Evolutionary conservation across 768 basidiomycete species (phyloP).

Genomic region (Mycena filopes): DNA sequence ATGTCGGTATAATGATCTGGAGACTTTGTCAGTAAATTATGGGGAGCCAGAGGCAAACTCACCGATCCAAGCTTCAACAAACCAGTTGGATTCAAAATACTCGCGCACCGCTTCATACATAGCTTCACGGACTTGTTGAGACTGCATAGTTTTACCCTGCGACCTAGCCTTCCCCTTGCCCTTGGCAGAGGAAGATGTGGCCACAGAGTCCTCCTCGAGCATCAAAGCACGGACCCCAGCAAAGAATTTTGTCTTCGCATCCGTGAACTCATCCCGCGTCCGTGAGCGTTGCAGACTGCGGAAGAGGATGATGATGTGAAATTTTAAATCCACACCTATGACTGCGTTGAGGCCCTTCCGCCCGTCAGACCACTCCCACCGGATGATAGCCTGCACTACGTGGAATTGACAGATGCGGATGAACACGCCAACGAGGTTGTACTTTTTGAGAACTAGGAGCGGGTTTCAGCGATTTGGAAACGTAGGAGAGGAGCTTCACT

Average conservation of each 20-base stretch:
- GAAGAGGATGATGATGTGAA: not conserved
- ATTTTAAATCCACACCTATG: not conserved
- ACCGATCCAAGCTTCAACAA: slow-evolving; percentile 7
- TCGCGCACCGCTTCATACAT: not conserved
- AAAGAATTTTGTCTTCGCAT: too few relatives aligned
- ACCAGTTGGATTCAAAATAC: slow-evolving; percentile 8
- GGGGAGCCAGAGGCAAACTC: too few relatives aligned
- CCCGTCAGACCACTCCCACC: not conserved
- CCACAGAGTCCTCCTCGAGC: too few relatives aligned
- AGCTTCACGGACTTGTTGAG: too few relatives aligned
- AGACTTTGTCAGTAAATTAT: not conserved
- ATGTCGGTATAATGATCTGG: slow-evolving; percentile 12
- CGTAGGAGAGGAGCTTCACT: too few relatives aligned
- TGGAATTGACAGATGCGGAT: slow-evolving; percentile 13
- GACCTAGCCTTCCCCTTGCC: too few relatives aligned
- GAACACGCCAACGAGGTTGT: not conserved
- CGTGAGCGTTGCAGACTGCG: not conserved
- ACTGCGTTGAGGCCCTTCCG: not conserved
- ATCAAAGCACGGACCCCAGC: too few relatives aligned
- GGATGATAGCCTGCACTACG: not conserved
- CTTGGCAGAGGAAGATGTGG: too few relatives aligned
- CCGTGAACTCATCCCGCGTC: not conserved
- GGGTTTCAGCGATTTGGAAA: too few relatives aligned
- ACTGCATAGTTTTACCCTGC: too few relatives aligned
- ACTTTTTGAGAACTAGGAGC: not conserved